Evolutionary conservation across 2,329 filamentous ascomycete genomes (phyloP).

Genomic region (Arthroderma uncinatum): DNA sequence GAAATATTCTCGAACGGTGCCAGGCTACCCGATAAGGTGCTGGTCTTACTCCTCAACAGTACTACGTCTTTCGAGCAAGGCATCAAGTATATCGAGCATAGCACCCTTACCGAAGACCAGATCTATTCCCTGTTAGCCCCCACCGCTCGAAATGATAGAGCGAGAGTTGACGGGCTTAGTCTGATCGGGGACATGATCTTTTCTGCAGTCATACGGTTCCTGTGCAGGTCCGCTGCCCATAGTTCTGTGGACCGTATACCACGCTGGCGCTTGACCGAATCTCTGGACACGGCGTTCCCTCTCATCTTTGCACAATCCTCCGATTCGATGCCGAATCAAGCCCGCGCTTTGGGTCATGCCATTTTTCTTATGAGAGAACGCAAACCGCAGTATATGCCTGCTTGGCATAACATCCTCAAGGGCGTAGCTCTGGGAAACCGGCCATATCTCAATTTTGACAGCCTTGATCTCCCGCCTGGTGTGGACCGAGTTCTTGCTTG

Average conservation of each 20-base stretch:
- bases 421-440: conserved; percentile 12
- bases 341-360: conserved; percentile 22
- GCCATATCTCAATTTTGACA: conserved; percentile 7
- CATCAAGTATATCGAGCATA: conserved; percentile 33
- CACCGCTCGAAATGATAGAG: neutral
- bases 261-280: conserved; percentile 11
- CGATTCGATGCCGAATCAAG: neutral
- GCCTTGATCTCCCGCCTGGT: conserved; percentile 7
- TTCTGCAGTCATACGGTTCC: conserved; percentile 35
- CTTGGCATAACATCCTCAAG: conserved; percentile 30
- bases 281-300: conserved; percentile 14
- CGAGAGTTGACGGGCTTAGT: conserved; percentile 17
- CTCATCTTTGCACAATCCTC: neutral
- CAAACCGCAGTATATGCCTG: conserved; percentile 22
- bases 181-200: conserved; percentile 30
- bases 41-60: conserved; percentile 42
- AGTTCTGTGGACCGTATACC: conserved; percentile 13
- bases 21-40: conserved; percentile 31
- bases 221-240: conserved; percentile 22
- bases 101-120: conserved; percentile 26
- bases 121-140: conserved; percentile 8
- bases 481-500: conserved; percentile 28
- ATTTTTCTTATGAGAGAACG: conserved; percentile 25
- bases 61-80: conserved; percentile 32
- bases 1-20: conserved; percentile 40